These are phyloP conservation scores for Candida pseudoviswanathii DNA, from an alignment of 1,139 yeast genomes.

Conservation along the genomic window DNA sequence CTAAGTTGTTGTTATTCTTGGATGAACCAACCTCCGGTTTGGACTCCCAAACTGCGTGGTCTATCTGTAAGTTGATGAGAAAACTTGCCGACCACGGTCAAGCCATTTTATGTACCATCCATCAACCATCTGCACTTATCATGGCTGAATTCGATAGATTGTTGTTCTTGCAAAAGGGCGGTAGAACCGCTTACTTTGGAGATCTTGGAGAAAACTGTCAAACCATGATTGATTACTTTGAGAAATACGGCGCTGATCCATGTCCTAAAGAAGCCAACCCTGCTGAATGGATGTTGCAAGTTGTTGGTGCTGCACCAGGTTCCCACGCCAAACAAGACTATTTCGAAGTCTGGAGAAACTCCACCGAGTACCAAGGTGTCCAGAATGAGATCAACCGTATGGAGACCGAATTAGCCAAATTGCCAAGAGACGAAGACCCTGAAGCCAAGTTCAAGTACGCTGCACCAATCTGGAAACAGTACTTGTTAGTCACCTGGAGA, in stretches of 20 bases:
- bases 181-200: slow-evolving; percentile 67
- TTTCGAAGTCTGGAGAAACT: slow-evolving; percentile 35
- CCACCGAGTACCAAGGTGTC: slow-evolving; percentile 25
- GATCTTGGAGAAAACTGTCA: slow-evolving; percentile 58
- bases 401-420: slow-evolving; percentile 33
- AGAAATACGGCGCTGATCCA: slow-evolving; percentile 48
- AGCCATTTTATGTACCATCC: slow-evolving; percentile 44
- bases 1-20: slow-evolving; percentile 35
- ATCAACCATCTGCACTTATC: slow-evolving; percentile 42
- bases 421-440: slow-evolving; percentile 24
- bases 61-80: slow-evolving; percentile 42
- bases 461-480: slow-evolving; percentile 25
- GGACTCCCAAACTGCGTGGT: slow-evolving; percentile 47
- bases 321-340: slow-evolving; percentile 35
- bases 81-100: slow-evolving; percentile 44
- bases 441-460: slow-evolving; percentile 27
- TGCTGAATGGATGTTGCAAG: slow-evolving; percentile 60
- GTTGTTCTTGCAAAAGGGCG: slow-evolving; percentile 44
- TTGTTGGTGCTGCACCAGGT: slow-evolving; percentile 46
- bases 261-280: slow-evolving; percentile 53
- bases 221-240: slow-evolving; percentile 55
- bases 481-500: slow-evolving; percentile 24
- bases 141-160: slow-evolving; percentile 36
- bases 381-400: slow-evolving; percentile 24
- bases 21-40: slow-evolving; percentile 44